Percentiles rank a stretch among this genome's conserved stretches.
Conservation (phyloP, 371 early-diverging fungal species). For the Mucor sp. region DNA sequence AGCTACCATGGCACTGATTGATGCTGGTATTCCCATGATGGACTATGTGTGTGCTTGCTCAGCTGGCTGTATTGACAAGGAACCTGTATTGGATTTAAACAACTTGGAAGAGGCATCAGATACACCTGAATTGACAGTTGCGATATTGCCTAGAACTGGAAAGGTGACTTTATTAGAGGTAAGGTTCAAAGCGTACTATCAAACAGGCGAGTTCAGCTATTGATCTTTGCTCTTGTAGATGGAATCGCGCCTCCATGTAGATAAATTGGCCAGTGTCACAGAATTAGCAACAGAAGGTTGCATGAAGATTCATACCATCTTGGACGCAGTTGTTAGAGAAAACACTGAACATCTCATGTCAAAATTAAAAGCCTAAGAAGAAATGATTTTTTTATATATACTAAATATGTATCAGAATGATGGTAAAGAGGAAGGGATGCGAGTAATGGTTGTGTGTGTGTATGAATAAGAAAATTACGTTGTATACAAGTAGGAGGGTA, state of each 20-base stretch:
- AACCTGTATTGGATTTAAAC: conserved; percentile 86
- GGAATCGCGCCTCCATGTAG: conserved; percentile 88
- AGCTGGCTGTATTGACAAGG: conserved; percentile 86
- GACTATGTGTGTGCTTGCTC: conserved; percentile 96
- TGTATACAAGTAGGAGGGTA: neutral
- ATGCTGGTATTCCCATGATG: conserved; percentile 96
- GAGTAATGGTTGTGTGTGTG: neutral
- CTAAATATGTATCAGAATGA: neutral
- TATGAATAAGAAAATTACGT: conserved; percentile 8
- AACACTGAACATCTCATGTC: conserved; percentile 51
- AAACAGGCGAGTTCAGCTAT: neutral
- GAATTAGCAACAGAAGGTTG: conserved; percentile 84
- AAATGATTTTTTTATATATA: neutral
- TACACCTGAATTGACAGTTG: conserved; percentile 89
- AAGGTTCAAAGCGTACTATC: neutral
- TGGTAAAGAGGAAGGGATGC: neutral
- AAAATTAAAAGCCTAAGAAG: conserved; percentile 38
- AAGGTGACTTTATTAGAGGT: conserved; percentile 79
- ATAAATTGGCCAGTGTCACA: conserved; percentile 79
- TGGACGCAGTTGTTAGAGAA: conserved; percentile 79
- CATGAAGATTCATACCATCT: conserved; percentile 70
- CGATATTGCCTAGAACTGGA: conserved; percentile 80
- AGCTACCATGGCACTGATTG: conserved; percentile 92
- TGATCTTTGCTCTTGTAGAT: conserved; percentile 53
- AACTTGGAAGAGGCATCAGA: conserved; percentile 86